These are phyloP conservation scores for Acidiella bohemica DNA, from an alignment of 495 filamentous ascomycete genomes.

Conservation along the genomic window DNA sequence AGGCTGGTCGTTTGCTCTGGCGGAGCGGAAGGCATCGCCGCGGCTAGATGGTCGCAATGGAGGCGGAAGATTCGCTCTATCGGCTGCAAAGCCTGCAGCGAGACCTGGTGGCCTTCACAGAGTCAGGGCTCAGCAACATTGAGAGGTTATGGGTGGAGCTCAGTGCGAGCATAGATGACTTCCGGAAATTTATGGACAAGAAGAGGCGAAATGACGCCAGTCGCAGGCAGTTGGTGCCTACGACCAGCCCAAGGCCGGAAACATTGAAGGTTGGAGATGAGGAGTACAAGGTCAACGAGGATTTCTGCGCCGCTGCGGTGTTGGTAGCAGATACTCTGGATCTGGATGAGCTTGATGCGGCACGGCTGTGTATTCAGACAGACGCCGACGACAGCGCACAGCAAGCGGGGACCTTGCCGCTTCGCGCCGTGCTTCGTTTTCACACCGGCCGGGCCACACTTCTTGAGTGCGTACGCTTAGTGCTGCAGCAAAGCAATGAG, in stretches of 20 bases:
- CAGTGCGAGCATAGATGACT: conserved; percentile 53
- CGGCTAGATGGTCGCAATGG: too few relatives aligned
- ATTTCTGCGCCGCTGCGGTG: conserved; percentile 68
- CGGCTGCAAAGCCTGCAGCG: conserved; percentile 62
- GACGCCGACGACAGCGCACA: background rate
- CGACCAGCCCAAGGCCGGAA: conserved; percentile 30
- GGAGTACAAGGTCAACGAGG: conserved; percentile 69
- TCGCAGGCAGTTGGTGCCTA: conserved; percentile 36
- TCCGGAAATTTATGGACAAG: conserved; percentile 66
- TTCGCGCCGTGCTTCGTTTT: conserved; percentile 51
- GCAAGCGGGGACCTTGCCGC: conserved; percentile 1
- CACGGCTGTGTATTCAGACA: conserved; percentile 47
- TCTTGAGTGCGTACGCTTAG: conserved; percentile 59
- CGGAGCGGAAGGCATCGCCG: too few relatives aligned
- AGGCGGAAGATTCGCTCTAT: conserved; percentile 47
- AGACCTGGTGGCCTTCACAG: conserved; percentile 56
- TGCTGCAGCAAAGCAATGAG: conserved; percentile 34
- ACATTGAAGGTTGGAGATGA: conserved; percentile 50
- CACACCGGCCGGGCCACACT: conserved; percentile 66
- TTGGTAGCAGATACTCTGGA: conserved; percentile 74
- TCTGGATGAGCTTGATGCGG: conserved; percentile 78
- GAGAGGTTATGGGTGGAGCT: conserved; percentile 54
- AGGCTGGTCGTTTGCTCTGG: too few relatives aligned
- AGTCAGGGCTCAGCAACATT: conserved; percentile 45
- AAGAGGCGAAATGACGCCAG: conserved; percentile 55